A percentile compares a stretch with the other conserved stretches of the same genome.
Conservation (phyloP, 805 yeast species). For the Metschnikowia proteae region DNA sequence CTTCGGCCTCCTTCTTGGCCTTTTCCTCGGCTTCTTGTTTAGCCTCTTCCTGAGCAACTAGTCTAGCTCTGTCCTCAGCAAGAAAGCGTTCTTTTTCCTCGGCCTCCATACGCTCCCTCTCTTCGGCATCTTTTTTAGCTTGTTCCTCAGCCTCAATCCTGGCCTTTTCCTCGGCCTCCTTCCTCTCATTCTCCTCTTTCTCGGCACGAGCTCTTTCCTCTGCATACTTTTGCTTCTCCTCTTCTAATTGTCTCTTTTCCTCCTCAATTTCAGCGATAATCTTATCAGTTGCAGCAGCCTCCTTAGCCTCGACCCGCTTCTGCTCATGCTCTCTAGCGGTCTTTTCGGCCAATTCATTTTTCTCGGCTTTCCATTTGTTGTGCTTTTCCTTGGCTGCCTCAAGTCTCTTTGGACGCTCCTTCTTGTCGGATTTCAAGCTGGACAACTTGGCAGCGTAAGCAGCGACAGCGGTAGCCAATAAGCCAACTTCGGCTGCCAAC, state of each 20-base stretch:
- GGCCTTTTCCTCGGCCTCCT: constrained; percentile 13
- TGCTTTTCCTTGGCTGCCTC: constrained; percentile 40
- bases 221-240: constrained; percentile 13
- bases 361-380: constrained; percentile 44
- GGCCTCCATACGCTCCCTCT: constrained; percentile 22
- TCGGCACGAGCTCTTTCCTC: constrained; percentile 15
- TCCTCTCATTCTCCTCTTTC: constrained; percentile 12
- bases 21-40: constrained; percentile 14
- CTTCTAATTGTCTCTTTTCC: constrained; percentile 14
- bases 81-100: constrained; percentile 11
- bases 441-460: constrained; percentile 44
- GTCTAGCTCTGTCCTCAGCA: constrained; percentile 12
- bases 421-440: constrained; percentile 36
- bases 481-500: constrained; percentile 42
- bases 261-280: constrained; percentile 14
- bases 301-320: constrained; percentile 33
- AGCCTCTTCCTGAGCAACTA: constrained; percentile 27
- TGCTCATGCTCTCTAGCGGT: constrained; percentile 22
- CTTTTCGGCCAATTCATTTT: constrained; percentile 36
- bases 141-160: constrained; percentile 13
- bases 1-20: constrained; percentile 13
- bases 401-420: constrained; percentile 33
- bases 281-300: constrained; percentile 23
- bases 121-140: constrained; percentile 25
- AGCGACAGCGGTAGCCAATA: constrained; percentile 39